Evolutionary conservation across 495 filamentous ascomycete species (phyloP).

Genomic region (Neurospora sp.): DNA sequence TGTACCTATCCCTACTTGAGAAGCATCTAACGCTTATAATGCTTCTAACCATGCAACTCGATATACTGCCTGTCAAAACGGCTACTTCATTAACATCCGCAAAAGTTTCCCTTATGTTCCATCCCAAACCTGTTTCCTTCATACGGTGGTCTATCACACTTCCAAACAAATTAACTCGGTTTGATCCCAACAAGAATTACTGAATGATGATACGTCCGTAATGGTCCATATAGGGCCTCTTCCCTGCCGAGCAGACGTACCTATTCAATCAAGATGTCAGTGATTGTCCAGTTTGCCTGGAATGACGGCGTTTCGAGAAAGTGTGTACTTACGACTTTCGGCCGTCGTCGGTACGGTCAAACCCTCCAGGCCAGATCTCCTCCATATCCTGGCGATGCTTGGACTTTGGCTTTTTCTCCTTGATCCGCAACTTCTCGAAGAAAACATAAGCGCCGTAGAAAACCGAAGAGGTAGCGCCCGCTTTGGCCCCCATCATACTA

Average conservation of each 20-base stretch:
- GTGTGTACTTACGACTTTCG: neutral
- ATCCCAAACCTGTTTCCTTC: neutral
- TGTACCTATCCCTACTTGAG: neutral
- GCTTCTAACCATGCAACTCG: neutral
- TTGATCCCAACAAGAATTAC: neutral
- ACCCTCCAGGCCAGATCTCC: slow-evolving; percentile 23
- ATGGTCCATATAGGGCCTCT: neutral
- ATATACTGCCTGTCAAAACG: neutral
- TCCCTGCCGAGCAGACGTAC: neutral
- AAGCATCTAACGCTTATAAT: neutral
- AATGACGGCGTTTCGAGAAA: neutral
- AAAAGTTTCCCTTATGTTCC: neutral
- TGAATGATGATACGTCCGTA: neutral
- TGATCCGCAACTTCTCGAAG: slow-evolving; percentile 52
- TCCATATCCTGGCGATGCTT: slow-evolving; percentile 45
- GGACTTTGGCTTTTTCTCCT: slow-evolving; percentile 44
- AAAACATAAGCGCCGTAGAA: slow-evolving; percentile 47
- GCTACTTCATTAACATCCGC: neutral
- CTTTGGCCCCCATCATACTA: slow-evolving; percentile 33
- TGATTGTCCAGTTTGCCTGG: neutral
- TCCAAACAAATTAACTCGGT: neutral
- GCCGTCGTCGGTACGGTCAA: slow-evolving; percentile 9
- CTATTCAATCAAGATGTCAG: neutral
- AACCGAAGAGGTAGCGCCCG: slow-evolving; percentile 29
- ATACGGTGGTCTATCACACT: neutral